Base-by-base conservation (phyloP, 257 asterid species). In the Solanum peruvianum region DNA sequence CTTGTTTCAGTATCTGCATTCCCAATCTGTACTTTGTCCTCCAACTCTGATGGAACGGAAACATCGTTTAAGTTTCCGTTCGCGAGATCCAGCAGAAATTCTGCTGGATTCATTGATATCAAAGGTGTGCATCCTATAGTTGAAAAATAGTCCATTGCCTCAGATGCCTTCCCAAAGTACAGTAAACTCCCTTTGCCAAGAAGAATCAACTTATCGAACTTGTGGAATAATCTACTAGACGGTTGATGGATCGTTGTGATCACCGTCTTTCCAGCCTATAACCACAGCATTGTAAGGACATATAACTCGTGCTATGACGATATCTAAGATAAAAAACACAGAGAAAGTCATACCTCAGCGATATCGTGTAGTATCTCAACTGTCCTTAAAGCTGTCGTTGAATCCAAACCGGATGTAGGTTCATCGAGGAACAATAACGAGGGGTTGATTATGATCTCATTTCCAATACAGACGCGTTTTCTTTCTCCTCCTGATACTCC, bases 401-500 rank as follows among this genome's bases (percentile, higher is more conserved):
- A 97, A 88, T 97, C 99, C 84, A 97, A 92, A 56, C 99, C 99
- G 1, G 99, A 97, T 42, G 99, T 97, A 45, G 99, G 99, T 82
- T 97, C 99, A 64, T 97, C 99, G 0, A 97, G 96, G 88, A 96
- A 96, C 89, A 97, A 85, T 25, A 97, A 91, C 33, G 99, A 97
- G 2, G 98, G 99, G 78, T 97, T 97, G 39, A 97, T 92, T 81
- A 97, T 91, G 29, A 96, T 97, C 96, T 97, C 99, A 45, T 94
- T 97, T 44, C 98, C 99, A 6, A 97, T 96, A 71, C 97, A 92
- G 1, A 96, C 99, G 3, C 99, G 98, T 89, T 97, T 97, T 88
- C 99, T 91, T 86, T 97, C 99, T 69, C 99, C 99, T 58, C 99
- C 99, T 13, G 99, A 97, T 91, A 97, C 94, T 77, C 99, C 99